phyloP scores from a whole-genome alignment of 495 filamentous ascomycete species.

The Penicillium taxi region DNA sequence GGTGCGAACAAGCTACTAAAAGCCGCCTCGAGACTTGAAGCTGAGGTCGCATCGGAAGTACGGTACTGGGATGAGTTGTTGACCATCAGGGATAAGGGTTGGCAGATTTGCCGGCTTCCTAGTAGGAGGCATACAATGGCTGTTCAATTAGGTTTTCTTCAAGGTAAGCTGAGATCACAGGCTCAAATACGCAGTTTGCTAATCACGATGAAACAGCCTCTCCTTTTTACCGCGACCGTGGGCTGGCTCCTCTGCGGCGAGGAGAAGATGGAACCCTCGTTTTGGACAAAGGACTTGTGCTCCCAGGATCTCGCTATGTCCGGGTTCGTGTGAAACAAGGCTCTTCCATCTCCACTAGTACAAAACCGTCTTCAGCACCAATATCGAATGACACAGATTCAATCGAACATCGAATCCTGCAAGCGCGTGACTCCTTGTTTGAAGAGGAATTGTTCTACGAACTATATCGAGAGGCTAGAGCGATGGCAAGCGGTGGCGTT shows the following conservation, averaged over 20 bases:
- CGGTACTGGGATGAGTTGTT: constrained; percentile 85
- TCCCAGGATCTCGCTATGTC: constrained; percentile 51
- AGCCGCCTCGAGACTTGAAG: constrained; percentile 62
- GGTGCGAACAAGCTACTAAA: constrained; percentile 68
- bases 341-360: constrained; percentile 32
- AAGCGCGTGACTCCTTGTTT: constrained; percentile 80
- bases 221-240: constrained; percentile 66
- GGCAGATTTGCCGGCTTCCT: constrained; percentile 69
- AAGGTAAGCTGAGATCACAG: constrained; percentile 38
- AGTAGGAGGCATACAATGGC: constrained; percentile 65
- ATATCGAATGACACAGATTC: constrained; percentile 22
- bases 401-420: constrained; percentile 60
- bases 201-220: constrained; percentile 42
- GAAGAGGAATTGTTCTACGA: constrained; percentile 94
- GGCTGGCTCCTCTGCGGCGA: constrained; percentile 67
- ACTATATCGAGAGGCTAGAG: constrained; percentile 69
- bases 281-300: constrained; percentile 60
- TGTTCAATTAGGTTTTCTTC: constrained; percentile 82
- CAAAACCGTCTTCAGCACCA: constrained; percentile 33
- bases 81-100: constrained; percentile 71
- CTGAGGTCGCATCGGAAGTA: constrained; percentile 67
- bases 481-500: constrained; percentile 57
- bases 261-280: constrained; percentile 64
- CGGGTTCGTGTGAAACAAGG: constrained; percentile 50
- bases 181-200: not conserved